phyloP scores from a whole-genome alignment of 1,139 yeast genomes.

The Sugiyamaella xylanicola region DNA sequence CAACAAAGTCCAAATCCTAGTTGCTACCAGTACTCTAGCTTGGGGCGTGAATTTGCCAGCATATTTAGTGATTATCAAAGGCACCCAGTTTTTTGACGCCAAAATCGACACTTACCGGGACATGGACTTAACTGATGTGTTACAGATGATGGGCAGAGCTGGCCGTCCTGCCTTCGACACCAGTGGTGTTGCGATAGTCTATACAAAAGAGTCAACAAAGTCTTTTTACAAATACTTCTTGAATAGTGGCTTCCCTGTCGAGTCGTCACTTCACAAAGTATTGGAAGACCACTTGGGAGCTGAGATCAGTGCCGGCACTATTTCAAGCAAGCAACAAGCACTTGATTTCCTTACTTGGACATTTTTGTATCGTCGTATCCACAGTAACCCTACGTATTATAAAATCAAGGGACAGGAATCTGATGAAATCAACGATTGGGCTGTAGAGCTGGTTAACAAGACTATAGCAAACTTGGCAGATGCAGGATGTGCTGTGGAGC shows the following conservation, averaged over 20 bases:
- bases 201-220: conserved; percentile 89
- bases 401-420: conserved; percentile 66
- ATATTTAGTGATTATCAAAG: conserved; percentile 88
- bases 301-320: conserved; percentile 88
- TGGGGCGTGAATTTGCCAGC: conserved; percentile 99
- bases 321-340: conserved; percentile 80
- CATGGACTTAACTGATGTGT: conserved; percentile 89
- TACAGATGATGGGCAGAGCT: conserved; percentile 92
- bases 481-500: conserved; percentile 66
- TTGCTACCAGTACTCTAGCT: conserved; percentile 95
- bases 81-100: conserved; percentile 86
- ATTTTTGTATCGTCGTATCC: conserved; percentile 87
- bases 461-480: conserved; percentile 68
- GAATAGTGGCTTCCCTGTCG: conserved; percentile 97
- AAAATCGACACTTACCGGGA: conserved; percentile 79
- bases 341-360: conserved; percentile 95
- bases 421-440: conserved; percentile 45
- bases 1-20: conserved; percentile 82
- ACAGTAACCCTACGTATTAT: conserved; percentile 93
- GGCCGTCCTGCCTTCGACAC: conserved; percentile 98
- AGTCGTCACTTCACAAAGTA: conserved; percentile 89
- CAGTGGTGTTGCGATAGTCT: conserved; percentile 91
- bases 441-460: conserved; percentile 70
- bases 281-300: conserved; percentile 96
- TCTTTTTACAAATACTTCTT: conserved; percentile 91